A percentile compares a stretch with the other conserved stretches of the same genome.
These are phyloP conservation scores for Mortierella alpina DNA, from an alignment of 192 early-diverging fungal genomes.

Conservation along the genomic window DNA sequence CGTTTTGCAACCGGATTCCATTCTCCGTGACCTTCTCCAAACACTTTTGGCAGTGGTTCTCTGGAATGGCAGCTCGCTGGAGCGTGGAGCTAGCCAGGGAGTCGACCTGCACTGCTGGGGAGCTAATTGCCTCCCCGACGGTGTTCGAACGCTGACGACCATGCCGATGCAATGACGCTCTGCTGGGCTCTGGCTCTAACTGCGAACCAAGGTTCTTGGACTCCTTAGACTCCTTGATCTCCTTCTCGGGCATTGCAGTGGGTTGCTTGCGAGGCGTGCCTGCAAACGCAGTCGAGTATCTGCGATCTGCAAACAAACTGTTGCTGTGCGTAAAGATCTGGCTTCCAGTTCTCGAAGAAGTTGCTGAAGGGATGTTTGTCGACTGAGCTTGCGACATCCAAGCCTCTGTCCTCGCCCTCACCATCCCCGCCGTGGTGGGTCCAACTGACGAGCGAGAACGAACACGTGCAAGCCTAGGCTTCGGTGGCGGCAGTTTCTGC, in stretches of 20 bases:
- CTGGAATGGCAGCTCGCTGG: conserved; percentile 21
- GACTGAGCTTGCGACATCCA: conserved; percentile 39
- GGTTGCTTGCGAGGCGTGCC: neutral
- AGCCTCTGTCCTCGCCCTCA: conserved; percentile 39
- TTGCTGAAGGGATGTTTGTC: neutral
- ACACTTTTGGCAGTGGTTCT: conserved; percentile 54
- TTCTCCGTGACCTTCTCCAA: conserved; percentile 50
- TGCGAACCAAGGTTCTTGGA: neutral
- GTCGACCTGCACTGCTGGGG: conserved; percentile 23
- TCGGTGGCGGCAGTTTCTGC: neutral
- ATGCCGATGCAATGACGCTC: conserved; percentile 29
- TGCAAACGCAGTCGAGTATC: neutral
- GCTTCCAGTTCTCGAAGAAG: neutral
- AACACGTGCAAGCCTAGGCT: conserved; percentile 2
- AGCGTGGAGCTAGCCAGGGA: conserved; percentile 4
- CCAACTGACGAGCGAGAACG: conserved; percentile 35
- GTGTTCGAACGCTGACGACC: conserved; percentile 44
- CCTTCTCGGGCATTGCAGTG: conserved; percentile 1
- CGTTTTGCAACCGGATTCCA: conserved; percentile 54
- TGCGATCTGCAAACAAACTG: neutral
- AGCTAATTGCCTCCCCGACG: conserved; percentile 35
- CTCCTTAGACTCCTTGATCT: neutral
- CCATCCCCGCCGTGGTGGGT: conserved; percentile 11
- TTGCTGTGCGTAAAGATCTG: conserved; percentile 4
- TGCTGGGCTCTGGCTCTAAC: neutral